Base-by-base conservation (phyloP, 192 early-diverging fungal species). In the Phycomyces blakesleeanus region DNA sequence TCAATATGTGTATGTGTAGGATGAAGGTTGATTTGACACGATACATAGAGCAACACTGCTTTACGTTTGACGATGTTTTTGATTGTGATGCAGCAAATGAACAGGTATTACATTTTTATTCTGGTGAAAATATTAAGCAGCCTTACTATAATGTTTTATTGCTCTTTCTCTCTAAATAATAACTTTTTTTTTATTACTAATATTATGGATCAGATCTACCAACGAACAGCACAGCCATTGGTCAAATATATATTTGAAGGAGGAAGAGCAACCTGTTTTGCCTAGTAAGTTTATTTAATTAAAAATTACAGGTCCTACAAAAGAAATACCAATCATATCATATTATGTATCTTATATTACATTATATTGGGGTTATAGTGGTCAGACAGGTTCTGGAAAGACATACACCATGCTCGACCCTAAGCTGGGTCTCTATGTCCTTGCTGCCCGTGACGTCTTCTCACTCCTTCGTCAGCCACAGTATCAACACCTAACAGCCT, bases 231-330 rank as follows among this genome's bases (percentile, higher is more conserved):
- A 27, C 84, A 85, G 59, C 97, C 97, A 0, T 72, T 99, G 37
- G 95, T 99, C 0, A 89, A 95, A 57, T 97, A 96, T 73, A 85
- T 98, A 15, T 99, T 99, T 60, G 75, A 78, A 39, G 97, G 97
- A 2, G 97, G 97, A 65, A 97, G 96, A 61, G 95, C 94, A 0
- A 99, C 97, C 11, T 98, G 95, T 67, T 99, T 99, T 89, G 97
- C 95, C 40, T 99, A 99, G 90, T 90, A 86, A 63, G 70, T 39
- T 22, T 12, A 39, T 55, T 22, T 26, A 12, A 27, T 20, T 22
- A 24, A 20, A 63, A 55, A n/a, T n/a, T n/a, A n/a, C n/a, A n/a
- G n/a, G n/a, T n/a, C n/a, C n/a, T n/a, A 21, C 25, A 24, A 52
- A 3, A 37, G 11, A 21, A 26, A 11, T 15, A 53, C 41, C 24